Base-by-base conservation (phyloP, 148 eudicot species). In the Persicaria maculosa region DNA sequence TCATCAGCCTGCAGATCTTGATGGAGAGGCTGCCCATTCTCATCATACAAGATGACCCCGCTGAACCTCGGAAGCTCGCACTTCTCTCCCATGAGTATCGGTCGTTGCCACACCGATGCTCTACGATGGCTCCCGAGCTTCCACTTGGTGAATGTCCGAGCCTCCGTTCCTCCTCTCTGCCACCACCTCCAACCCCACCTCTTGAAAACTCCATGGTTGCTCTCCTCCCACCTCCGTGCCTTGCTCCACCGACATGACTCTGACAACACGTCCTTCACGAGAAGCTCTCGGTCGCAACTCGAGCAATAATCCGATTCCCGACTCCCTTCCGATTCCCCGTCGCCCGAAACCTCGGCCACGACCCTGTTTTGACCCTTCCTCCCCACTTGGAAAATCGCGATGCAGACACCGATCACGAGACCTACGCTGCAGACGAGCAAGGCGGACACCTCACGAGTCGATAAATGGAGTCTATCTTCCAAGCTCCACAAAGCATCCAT, bases 1-100 rank as follows among this genome's bases (percentile, higher is more conserved):
- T 31, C 40, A 31, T 31, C 3, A 31, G 40, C 40, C 2, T 31
- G 40, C 3, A 31, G 40, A 0, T 31, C 40, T 31, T 31, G 40
- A 31, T 52, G 57, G 10, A 90, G 77, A 6, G 91, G 90, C 10
- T 65, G 78, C 16, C 97, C 97, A 71, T 80, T 84, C 54, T 87
- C 91, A 76, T 92, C 97, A 64, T 92, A 92, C 68, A 92, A 82
- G 80, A 92, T 92, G 7, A 92, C 81, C 58, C 97, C 97, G 75
- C 96, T 92, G 73, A 83, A 90, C 76, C 84, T 82, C 0, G 93
- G 96, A 6, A 92, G 78, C 88, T 88, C 88, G 78, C 97, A 92
- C 70, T 84, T 92, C 76, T 81, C 96, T 14, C 97, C 97, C 97
- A 90, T 92, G 0, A 92, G 78, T 57, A 92, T 92, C 7, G 93